Percentiles rank a stretch among this genome's conserved stretches.
phyloP scores from a whole-genome alignment of 768 basidiomycete species.

The Chiua virens region DNA sequence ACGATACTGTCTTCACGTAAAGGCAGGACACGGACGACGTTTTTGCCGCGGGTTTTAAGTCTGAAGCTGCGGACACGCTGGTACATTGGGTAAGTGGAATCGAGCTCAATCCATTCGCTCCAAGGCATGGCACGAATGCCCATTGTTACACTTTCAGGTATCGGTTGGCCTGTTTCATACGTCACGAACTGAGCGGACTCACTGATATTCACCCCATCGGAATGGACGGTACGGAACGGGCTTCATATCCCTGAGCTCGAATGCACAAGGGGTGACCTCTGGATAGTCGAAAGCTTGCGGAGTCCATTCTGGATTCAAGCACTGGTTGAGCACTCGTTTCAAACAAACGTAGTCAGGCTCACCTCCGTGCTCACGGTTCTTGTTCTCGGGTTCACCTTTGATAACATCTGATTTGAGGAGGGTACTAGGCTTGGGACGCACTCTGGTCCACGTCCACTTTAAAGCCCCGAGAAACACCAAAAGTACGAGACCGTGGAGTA shows the following conservation, averaged over 20 bases:
- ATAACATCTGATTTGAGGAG: neutral
- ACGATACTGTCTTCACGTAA: constrained; percentile 40
- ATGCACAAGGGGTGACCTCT: constrained; percentile 39
- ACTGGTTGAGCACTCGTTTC: neutral
- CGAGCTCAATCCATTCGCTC: constrained; percentile 75
- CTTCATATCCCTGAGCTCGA: constrained; percentile 42
- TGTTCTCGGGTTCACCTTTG: constrained; percentile 16
- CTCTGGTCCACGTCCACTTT: constrained; percentile 12
- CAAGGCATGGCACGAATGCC: constrained; percentile 66
- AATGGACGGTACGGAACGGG: constrained; percentile 68
- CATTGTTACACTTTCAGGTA: constrained; percentile 57
- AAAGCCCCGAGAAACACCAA: constrained; percentile 7
- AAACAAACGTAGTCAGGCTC: neutral
- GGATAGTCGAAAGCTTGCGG: constrained; percentile 55
- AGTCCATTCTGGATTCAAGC: constrained; percentile 46
- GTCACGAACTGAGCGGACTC: constrained; percentile 22
- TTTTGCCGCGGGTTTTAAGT: constrained; percentile 48
- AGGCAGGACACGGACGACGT: constrained; percentile 48
- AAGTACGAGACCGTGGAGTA: constrained; percentile 13
- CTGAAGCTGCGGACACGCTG: constrained; percentile 58
- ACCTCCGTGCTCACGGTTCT: constrained; percentile 25
- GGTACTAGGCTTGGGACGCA: neutral
- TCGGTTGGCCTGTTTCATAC: constrained; percentile 4
- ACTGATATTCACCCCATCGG: constrained; percentile 64
- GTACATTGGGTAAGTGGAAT: constrained; percentile 53